Percentiles rank a stretch among this genome's conserved stretches.
Evolutionary conservation across 2,329 filamentous ascomycete species (phyloP).

Genomic region (Phaeosphaeria sp.): DNA sequence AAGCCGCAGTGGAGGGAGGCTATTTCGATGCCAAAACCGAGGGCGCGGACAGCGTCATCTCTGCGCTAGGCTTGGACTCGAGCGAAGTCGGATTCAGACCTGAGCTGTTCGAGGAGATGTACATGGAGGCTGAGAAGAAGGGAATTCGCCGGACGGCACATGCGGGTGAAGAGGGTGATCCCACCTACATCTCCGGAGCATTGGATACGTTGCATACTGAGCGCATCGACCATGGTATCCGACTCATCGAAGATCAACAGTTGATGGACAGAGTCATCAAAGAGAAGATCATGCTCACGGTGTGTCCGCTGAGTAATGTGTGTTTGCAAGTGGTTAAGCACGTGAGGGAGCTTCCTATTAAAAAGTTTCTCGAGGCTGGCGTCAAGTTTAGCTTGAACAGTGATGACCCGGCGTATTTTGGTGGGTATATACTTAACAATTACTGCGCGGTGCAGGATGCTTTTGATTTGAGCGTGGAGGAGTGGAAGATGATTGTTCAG

Average conservation of each 20-base stretch:
- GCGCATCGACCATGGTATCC: constrained; percentile 78
- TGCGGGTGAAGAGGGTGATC: constrained; percentile 76
- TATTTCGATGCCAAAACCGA: constrained; percentile 54
- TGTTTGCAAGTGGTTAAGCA: constrained; percentile 61
- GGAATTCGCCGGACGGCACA: constrained; percentile 73
- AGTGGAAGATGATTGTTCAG: constrained; percentile 70
- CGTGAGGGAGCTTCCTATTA: constrained; percentile 60
- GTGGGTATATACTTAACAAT: constrained; percentile 76
- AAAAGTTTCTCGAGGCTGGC: constrained; percentile 66
- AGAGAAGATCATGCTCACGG: constrained; percentile 67
- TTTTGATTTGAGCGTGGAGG: constrained; percentile 66
- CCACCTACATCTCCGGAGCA: constrained; percentile 68
- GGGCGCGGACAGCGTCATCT: constrained; percentile 60
- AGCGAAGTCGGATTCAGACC: constrained; percentile 57
- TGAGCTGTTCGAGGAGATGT: constrained; percentile 67
- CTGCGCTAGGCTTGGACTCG: constrained; percentile 72
- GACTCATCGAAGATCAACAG: constrained; percentile 64
- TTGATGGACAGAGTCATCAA: constrained; percentile 65
- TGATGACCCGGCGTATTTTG: constrained; percentile 59
- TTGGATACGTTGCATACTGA: constrained; percentile 66
- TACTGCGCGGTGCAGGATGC: constrained; percentile 78
- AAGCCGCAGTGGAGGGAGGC: constrained; percentile 51
- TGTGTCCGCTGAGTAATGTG: constrained; percentile 80
- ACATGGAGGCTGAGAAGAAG: constrained; percentile 58
- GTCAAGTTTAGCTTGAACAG: constrained; percentile 76